Percentiles rank a stretch among this genome's conserved stretches.
These are phyloP conservation scores for Fusarium circinatum DNA, from an alignment of 2,329 filamentous ascomycete species.

Conservation along the genomic window DNA sequence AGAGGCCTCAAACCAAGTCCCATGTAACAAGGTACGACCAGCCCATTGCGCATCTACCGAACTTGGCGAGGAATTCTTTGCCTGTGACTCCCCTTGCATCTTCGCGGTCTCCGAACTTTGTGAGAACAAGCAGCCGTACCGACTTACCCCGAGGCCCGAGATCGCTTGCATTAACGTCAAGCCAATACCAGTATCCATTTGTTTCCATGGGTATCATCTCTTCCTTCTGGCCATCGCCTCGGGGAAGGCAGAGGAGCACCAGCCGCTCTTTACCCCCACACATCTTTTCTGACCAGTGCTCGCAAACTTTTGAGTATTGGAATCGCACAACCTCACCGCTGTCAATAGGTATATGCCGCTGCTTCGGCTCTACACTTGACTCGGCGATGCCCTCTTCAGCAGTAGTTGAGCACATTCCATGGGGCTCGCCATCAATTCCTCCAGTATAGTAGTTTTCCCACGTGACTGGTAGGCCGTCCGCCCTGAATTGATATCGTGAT, in stretches of 20 bases:
- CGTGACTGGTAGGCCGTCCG: constrained; percentile 71
- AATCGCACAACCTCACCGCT: constrained; percentile 73
- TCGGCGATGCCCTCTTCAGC: constrained; percentile 63
- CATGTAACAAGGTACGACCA: constrained; percentile 59
- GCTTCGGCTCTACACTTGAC: constrained; percentile 67
- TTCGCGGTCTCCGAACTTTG: constrained; percentile 56
- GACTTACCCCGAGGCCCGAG: constrained; percentile 77
- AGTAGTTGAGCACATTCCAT: constrained; percentile 58
- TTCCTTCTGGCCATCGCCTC: constrained; percentile 72
- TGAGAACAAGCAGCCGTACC: constrained; percentile 72
- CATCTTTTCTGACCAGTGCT: constrained; percentile 81
- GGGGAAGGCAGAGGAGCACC: constrained; percentile 75
- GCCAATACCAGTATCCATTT: constrained; percentile 85
- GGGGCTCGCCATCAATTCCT: constrained; percentile 60
- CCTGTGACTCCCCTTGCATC: constrained; percentile 62
- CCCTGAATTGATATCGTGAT: constrained; percentile 74
- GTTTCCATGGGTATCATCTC: constrained; percentile 77
- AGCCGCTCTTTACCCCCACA: constrained; percentile 76
- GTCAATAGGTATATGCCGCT: constrained; percentile 66
- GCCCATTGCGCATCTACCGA: constrained; percentile 57
- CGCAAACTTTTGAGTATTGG: constrained; percentile 81
- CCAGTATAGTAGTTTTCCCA: constrained; percentile 89
- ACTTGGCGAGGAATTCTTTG: constrained; percentile 57
- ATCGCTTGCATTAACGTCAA: constrained; percentile 74
- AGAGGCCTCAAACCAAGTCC: constrained; percentile 56